phyloP scores from a whole-genome alignment of 192 early-diverging fungal species.

The Backusella circina region DNA sequence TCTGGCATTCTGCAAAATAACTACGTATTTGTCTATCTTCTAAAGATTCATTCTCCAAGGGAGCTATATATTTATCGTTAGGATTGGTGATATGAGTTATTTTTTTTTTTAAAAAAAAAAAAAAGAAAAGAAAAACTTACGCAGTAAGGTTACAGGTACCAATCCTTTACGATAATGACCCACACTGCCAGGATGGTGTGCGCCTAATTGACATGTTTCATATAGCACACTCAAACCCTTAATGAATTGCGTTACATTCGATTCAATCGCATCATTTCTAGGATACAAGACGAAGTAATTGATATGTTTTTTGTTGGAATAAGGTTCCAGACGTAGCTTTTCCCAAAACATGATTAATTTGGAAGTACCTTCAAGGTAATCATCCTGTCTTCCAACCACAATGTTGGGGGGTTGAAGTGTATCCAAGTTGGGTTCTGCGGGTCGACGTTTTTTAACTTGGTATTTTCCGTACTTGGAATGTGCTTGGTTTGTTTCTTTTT shows the following conservation, averaged over 20 bases:
- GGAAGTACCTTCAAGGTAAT: conserved; percentile 51
- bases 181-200: conserved; percentile 38
- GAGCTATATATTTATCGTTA: conserved; percentile 10
- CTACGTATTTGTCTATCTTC: conserved; percentile 41
- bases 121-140: conserved; percentile 12
- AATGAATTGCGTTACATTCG: conserved; percentile 33
- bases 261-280: conserved; percentile 35
- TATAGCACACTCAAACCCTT: conserved; percentile 44
- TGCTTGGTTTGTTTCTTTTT: conserved; percentile 41
- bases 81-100: neutral
- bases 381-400: conserved; percentile 47
- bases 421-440: conserved; percentile 40
- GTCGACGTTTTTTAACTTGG: conserved; percentile 46
- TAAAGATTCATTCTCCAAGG: conserved; percentile 28
- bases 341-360: conserved; percentile 55
- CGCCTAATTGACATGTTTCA: conserved; percentile 46
- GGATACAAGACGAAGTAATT: conserved; percentile 53
- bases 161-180: conserved; percentile 41
- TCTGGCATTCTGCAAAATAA: conserved; percentile 44
- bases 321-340: conserved; percentile 50
- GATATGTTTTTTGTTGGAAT: conserved; percentile 47
- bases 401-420: conserved; percentile 45
- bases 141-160: conserved; percentile 40
- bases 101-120: neutral
- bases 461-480: conserved; percentile 55